A percentile compares a stretch with the other conserved stretches of the same genome.
Evolutionary conservation across 2,329 filamentous ascomycete species (phyloP).

Genomic region (Xylaria sp.): DNA sequence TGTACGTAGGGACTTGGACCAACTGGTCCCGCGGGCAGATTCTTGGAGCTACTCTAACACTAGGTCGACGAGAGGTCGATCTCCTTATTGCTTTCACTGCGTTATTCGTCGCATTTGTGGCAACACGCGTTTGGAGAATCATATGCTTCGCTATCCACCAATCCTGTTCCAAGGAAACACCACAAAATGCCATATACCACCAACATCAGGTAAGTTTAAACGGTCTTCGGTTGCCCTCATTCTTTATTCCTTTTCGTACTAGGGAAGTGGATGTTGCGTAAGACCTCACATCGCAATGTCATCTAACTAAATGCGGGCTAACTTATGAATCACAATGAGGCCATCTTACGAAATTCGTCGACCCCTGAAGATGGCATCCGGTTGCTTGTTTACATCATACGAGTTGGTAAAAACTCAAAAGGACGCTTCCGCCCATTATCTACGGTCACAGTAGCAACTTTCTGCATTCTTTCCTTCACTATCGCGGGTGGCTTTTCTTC

Average conservation of each 20-base stretch:
- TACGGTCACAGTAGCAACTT: background rate
- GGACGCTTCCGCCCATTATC: background rate
- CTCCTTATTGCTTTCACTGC: background rate
- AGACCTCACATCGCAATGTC: no score
- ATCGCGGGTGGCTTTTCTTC: constrained; percentile 17
- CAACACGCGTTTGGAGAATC: constrained; percentile 1
- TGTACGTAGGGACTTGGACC: constrained; percentile 1
- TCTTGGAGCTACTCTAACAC: background rate
- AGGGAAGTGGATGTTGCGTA: no score
- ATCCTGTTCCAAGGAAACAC: background rate
- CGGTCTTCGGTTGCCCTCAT: no score
- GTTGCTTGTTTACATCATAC: background rate
- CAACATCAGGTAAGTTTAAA: background rate
- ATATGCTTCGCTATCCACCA: background rate
- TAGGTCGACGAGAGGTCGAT: background rate
- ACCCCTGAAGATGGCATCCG: background rate
- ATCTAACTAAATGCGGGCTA: no score
- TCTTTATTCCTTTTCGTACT: no score
- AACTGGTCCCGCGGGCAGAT: constrained; percentile 2
- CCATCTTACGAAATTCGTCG: constrained; percentile 4
- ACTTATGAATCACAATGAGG: no score
- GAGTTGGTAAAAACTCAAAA: background rate
- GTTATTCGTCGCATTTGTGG: background rate
- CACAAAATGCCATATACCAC: background rate
- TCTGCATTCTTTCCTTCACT: constrained; percentile 1